Conservation (phyloP, 192 early-diverging fungal genomes). For the Coemansia pectinata region DNA sequence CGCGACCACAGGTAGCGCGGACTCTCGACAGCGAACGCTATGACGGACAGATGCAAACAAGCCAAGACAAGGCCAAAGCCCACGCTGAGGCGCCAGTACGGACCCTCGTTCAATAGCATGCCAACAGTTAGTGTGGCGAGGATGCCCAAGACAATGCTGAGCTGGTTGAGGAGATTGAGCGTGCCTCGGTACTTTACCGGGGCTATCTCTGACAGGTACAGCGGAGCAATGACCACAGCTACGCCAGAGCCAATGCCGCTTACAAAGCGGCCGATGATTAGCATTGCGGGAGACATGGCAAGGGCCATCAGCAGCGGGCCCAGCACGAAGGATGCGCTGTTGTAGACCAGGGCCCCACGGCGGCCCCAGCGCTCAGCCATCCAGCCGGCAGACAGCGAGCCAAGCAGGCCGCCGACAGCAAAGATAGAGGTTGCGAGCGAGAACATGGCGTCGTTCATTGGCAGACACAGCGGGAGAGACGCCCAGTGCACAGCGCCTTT, state of each 20-base stretch:
- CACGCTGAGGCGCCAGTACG: constrained; percentile 76
- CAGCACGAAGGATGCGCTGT: constrained; percentile 61
- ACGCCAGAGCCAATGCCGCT: constrained; percentile 76
- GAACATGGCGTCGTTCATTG: constrained; percentile 68
- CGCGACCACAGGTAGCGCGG: constrained; percentile 65
- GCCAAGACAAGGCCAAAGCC: constrained; percentile 64
- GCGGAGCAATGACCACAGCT: constrained; percentile 74
- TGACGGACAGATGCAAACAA: constrained; percentile 27
- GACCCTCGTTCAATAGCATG: constrained; percentile 59
- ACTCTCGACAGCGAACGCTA: constrained; percentile 72
- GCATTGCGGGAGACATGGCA: constrained; percentile 50
- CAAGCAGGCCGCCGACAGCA: constrained; percentile 58
- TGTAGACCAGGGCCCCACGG: constrained; percentile 62
- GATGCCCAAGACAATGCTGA: constrained; percentile 84
- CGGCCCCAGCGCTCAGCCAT: constrained; percentile 74
- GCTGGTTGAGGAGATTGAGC: constrained; percentile 78
- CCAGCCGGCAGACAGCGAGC: constrained; percentile 68
- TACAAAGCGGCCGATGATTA: constrained; percentile 71
- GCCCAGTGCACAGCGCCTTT: constrained; percentile 15
- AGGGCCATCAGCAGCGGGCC: constrained; percentile 70
- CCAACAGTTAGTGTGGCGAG: constrained; percentile 70
- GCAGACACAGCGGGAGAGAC: constrained; percentile 64
- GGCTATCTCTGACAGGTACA: constrained; percentile 81
- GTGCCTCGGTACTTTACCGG: constrained; percentile 69
- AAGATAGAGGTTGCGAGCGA: constrained; percentile 45